Conservation (phyloP, 179 eudicot genomes). For the Silene vulgaris region DNA sequence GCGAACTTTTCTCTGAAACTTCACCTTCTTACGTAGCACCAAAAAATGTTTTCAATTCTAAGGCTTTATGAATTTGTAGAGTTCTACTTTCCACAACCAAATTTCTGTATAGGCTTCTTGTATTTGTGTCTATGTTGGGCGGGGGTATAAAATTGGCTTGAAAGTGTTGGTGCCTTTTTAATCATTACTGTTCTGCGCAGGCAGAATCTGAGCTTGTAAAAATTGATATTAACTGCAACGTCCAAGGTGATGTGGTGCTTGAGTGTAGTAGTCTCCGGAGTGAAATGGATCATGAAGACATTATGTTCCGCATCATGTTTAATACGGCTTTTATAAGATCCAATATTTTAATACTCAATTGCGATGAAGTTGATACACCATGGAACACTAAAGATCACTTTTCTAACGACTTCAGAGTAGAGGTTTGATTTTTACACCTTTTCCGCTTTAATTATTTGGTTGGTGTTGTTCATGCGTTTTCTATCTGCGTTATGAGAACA, state of each 20-base stretch:
- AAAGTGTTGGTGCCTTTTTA: slow-evolving; percentile 6
- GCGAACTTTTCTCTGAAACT: not conserved
- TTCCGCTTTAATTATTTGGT: slow-evolving; percentile 9
- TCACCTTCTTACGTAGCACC: not conserved
- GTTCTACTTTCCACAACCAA: not conserved
- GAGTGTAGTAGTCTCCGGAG: slow-evolving; percentile 68
- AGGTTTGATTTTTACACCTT: slow-evolving; percentile 38
- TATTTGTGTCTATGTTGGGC: not conserved
- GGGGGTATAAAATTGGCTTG: not conserved
- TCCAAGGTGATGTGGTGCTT: slow-evolving; percentile 88
- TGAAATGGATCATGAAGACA: slow-evolving; percentile 61
- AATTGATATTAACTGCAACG: slow-evolving; percentile 71
- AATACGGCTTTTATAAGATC: slow-evolving; percentile 83
- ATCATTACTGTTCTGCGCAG: slow-evolving; percentile 35
- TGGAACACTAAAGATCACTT: slow-evolving; percentile 72
- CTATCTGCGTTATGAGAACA: slow-evolving; percentile 23
- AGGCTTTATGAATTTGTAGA: slow-evolving; percentile 5
- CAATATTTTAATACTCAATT: slow-evolving; percentile 70
- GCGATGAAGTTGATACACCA: slow-evolving; percentile 69
- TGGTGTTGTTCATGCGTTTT: slow-evolving; percentile 20
- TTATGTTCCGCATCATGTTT: slow-evolving; percentile 77
- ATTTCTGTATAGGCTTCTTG: not conserved
- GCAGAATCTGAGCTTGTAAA: slow-evolving; percentile 68
- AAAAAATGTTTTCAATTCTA: not conserved
- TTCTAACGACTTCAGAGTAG: slow-evolving; percentile 75